Base-by-base conservation (phyloP, 129 eudicot genomes). In the Kitagawia praeruptora region DNA sequence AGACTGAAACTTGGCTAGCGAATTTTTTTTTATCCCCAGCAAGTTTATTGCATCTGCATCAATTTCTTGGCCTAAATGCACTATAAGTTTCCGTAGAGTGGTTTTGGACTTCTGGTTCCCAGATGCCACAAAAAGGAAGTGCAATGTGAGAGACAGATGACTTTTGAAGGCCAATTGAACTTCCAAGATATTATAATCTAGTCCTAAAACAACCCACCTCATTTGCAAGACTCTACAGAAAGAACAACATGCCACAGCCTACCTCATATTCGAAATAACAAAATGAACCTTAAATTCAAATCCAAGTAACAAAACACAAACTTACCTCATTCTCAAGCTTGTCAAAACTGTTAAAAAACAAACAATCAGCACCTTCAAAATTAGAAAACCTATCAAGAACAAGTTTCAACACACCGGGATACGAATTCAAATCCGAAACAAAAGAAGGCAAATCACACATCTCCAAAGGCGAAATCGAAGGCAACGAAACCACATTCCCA, bases 371-470 rank as follows among this genome's bases (percentile, higher is more conserved):
- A 1, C 5, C 34, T 23, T 41, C 21, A 73, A 73, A 21, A 73
- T 73, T n/a, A 73, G 51, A n/a, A 27, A 73, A 73, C 31, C 51
- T 42, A 25, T 73, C 51, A 21, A 41, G 51, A 11, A 73, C 64
- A 46, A 54, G 74, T 31, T 46, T 42, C 56, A 79, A 28, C 76
- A 85, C 51, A 19, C 53, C 41, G 15, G 77, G 70, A 75, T 73
- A 73, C 37, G 77, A 41, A 12, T 42, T 19, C 45, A 51, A 34
- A 82, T 89, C 47, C 37, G 63, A 77, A 45, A 4, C 63, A 73
- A 85, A 81, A 37, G 81, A 85, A 15, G 93, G 93, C 75, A 87
- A 77, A 78, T 89, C 93, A 44, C 76, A 15, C 2, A 2, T 5
- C 41, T 76, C 76, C 76, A 89, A 45, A 38, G 5, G 19, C 1